Base-by-base conservation (phyloP, 2,329 filamentous ascomycete species). In the Penicillium sp. region DNA sequence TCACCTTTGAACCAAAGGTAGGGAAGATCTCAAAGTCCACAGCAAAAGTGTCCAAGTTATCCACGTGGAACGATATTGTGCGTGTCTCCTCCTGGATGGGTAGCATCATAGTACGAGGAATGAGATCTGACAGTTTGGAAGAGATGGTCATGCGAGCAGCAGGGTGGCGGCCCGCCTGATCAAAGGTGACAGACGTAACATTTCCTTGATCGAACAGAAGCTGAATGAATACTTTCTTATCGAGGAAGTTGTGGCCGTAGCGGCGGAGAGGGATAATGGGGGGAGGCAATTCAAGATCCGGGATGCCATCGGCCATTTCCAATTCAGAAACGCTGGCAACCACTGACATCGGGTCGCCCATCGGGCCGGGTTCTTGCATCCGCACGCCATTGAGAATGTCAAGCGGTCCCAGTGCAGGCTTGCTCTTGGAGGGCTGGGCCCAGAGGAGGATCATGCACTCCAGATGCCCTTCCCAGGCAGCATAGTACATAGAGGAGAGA, bases 1-100 rank as follows among this genome's bases (percentile, higher is more conserved):
- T 97, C 50, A 97, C 89, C 76, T 96, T 97, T 50, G 93, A 95
- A 50, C 94, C 94, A 71, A 97, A 97, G 0, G 94, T 96, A 0
- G 94, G 93, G 74, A 94, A 99, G 43, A 99, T 92, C 70, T 99
- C 94, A 65, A 99, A 96, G 74, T 99, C 94, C 62, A 99, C 89
- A 17, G 91, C 88, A 75, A 99, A 99, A 0, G 89, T 89, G 58
- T 96, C 91, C 55, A 97, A 80, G 62, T 91, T 94, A 75, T 99
- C 94, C 53, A 97, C 89, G 71, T 99, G 94, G 79, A 99, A 97
- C 8, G 92, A 96, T 64, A 97, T 89, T 51, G 93, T 86, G 59
- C 92, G 89, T 62, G 91, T 93, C 73, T 97, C 94, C 78, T 99
- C 94, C 74, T 97, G 93, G 63, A 99, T 93, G 0, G 94, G 94